A percentile compares a stretch with the other conserved stretches of the same genome.
Evolutionary conservation across 1,284 basidiomycete species (phyloP).

Genomic region (Pseudozyma flocculosa): DNA sequence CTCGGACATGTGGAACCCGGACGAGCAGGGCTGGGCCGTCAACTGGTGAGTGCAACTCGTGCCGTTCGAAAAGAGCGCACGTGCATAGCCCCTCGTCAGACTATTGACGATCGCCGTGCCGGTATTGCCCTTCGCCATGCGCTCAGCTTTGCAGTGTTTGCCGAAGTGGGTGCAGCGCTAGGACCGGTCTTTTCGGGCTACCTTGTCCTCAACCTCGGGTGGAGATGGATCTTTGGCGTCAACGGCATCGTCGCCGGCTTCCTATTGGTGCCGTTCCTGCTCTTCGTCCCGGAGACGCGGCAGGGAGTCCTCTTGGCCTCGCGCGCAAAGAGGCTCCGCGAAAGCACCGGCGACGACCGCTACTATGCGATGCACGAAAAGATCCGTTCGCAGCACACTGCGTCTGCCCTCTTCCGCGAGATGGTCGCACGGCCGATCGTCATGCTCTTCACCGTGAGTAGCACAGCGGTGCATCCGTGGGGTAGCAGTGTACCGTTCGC

Average conservation of each 20-base stretch:
- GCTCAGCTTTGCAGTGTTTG: constrained; percentile 29
- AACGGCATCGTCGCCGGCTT: constrained; percentile 34
- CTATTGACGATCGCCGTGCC: too few species aligned
- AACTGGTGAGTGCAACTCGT: constrained; percentile 13
- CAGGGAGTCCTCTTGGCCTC: constrained; percentile 53
- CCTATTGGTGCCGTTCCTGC: constrained; percentile 18
- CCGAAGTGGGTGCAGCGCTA: constrained; percentile 34
- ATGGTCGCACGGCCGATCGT: constrained; percentile 43
- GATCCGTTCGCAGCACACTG: constrained; percentile 41
- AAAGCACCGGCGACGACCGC: constrained; percentile 54
- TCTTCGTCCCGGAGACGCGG: constrained; percentile 47
- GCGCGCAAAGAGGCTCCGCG: constrained; percentile 53
- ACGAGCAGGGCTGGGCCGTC: constrained; percentile 44
- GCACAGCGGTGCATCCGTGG: too few species aligned
- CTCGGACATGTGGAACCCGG: constrained; percentile 39
- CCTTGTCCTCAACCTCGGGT: constrained; percentile 22
- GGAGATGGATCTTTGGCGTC: constrained; percentile 48
- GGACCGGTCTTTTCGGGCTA: constrained; percentile 41
- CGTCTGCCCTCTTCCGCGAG: constrained; percentile 31
- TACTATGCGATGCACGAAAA: constrained; percentile 58
- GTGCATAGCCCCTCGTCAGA: too few species aligned
- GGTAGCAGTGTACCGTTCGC: too few species aligned
- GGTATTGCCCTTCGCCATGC: too few species aligned
- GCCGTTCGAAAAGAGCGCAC: too few species aligned
- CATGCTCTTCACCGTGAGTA: constrained; percentile 52